A percentile compares a stretch with the other conserved stretches of the same genome.
Conservation (phyloP, 2,329 filamentous ascomycete species). For the Pseudopyrenochaeta lycopersici region DNA sequence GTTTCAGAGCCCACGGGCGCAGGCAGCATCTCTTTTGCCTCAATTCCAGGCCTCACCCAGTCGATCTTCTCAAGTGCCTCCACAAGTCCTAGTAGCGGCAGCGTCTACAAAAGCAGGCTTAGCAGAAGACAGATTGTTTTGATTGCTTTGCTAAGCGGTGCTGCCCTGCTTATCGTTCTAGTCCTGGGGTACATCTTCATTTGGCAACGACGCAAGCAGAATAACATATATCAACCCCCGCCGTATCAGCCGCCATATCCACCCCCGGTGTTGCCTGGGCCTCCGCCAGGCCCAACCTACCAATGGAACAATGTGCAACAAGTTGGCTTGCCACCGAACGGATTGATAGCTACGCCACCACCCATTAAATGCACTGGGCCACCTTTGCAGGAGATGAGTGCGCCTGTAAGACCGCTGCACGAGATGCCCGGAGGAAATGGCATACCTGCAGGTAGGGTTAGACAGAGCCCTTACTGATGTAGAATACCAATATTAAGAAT, state of each 20-base stretch:
- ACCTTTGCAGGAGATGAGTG: neutral
- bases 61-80: neutral
- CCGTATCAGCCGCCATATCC: neutral
- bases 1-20: neutral
- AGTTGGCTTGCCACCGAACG: neutral
- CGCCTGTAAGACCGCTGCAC: neutral
- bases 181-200: neutral
- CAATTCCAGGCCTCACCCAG: neutral
- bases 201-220: neutral
- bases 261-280: neutral
- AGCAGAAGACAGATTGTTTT: neutral
- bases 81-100: neutral
- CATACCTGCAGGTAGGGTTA: too few species aligned
- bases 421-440: neutral
- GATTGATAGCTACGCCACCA: neutral
- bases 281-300: neutral
- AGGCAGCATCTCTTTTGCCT: neutral
- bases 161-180: neutral
- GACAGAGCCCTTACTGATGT: too few species aligned
- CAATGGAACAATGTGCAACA: neutral
- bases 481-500: too few species aligned
- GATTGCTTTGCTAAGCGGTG: neutral
- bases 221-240: neutral
- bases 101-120: neutral
- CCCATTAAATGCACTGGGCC: neutral